These are phyloP conservation scores for Yarrowia alimentaria DNA, from an alignment of 805 yeast genomes.

Conservation along the genomic window DNA sequence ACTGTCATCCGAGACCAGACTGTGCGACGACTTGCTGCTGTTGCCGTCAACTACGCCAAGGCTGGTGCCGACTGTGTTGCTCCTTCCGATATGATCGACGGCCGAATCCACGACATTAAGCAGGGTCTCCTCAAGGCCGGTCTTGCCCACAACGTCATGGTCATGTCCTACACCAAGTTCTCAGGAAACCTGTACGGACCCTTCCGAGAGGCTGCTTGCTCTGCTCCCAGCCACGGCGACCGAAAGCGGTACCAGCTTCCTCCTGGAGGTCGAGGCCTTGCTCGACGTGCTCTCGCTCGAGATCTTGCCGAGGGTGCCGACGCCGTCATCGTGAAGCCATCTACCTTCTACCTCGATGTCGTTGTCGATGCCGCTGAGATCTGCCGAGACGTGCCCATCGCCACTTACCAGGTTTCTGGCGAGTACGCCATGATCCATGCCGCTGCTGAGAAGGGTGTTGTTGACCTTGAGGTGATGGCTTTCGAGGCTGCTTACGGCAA, in stretches of 20 bases:
- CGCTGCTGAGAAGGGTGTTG: conserved; percentile 92
- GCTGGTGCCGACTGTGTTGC: conserved; percentile 97
- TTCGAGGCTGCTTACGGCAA: conserved; percentile 90
- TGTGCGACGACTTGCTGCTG: conserved; percentile 84
- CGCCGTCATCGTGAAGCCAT: conserved; percentile 92
- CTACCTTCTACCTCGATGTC: conserved; percentile 90
- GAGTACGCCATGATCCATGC: conserved; percentile 98
- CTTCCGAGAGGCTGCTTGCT: conserved; percentile 95
- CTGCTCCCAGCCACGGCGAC: conserved; percentile 86
- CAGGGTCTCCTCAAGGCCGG: conserved; percentile 74
- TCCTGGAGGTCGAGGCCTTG: conserved; percentile 87
- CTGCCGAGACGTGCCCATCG: conserved; percentile 80
- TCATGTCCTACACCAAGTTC: conserved; percentile 91
- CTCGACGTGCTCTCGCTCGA: conserved; percentile 83
- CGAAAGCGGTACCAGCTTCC: conserved; percentile 93
- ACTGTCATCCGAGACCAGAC: conserved; percentile 69
- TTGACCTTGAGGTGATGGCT: conserved; percentile 71
- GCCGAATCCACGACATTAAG: conserved; percentile 86
- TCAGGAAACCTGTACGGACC: conserved; percentile 92
- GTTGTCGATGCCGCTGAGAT: conserved; percentile 83
- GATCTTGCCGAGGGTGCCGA: conserved; percentile 93
- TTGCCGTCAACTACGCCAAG: conserved; percentile 89
- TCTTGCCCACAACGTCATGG: conserved; percentile 81
- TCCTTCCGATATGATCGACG: conserved; percentile 98
- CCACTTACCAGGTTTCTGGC: conserved; percentile 96